Evolutionary conservation across 768 basidiomycete genomes (phyloP).

Genomic region (Chalciporus piperatus): DNA sequence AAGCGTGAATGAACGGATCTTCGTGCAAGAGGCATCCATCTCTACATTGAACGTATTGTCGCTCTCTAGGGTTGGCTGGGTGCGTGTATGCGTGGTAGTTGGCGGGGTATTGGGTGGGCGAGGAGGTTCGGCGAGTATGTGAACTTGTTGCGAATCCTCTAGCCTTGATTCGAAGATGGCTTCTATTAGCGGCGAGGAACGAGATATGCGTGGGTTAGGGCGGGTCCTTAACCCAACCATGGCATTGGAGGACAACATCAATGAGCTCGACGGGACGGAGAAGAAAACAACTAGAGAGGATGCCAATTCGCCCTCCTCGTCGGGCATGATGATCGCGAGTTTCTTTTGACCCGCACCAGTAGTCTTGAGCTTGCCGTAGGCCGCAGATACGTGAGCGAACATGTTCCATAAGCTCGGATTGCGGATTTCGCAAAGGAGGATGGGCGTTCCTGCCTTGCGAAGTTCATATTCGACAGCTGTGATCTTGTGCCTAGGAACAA

Average conservation of each 20-base stretch:
- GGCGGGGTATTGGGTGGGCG: slow-evolving; percentile 2
- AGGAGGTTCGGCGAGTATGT: slow-evolving; percentile 25
- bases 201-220: slow-evolving; percentile 10
- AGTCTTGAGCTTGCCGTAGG: slow-evolving; percentile 18
- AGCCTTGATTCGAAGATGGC: slow-evolving; percentile 22
- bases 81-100: slow-evolving; percentile 1
- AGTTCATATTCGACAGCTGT: slow-evolving; percentile 22
- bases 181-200: not conserved
- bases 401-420: slow-evolving; percentile 12
- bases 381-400: slow-evolving; percentile 20
- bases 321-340: slow-evolving; percentile 19
- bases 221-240: slow-evolving; percentile 19
- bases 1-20: slow-evolving; percentile 16
- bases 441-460: slow-evolving; percentile 19
- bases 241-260: slow-evolving; percentile 13
- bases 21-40: slow-evolving; percentile 14
- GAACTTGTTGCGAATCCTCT: slow-evolving; percentile 17
- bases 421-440: slow-evolving; percentile 25
- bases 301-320: slow-evolving; percentile 13
- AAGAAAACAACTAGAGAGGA: slow-evolving; percentile 27
- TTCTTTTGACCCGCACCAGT: slow-evolving; percentile 18
- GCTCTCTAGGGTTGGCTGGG: slow-evolving; percentile 3
- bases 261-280: slow-evolving; percentile 12
- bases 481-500: slow-evolving; percentile 30
- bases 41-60: slow-evolving; percentile 14